Base-by-base conservation (phyloP, 2,329 filamentous ascomycete species). In the Botrytis pseudocinerea region DNA sequence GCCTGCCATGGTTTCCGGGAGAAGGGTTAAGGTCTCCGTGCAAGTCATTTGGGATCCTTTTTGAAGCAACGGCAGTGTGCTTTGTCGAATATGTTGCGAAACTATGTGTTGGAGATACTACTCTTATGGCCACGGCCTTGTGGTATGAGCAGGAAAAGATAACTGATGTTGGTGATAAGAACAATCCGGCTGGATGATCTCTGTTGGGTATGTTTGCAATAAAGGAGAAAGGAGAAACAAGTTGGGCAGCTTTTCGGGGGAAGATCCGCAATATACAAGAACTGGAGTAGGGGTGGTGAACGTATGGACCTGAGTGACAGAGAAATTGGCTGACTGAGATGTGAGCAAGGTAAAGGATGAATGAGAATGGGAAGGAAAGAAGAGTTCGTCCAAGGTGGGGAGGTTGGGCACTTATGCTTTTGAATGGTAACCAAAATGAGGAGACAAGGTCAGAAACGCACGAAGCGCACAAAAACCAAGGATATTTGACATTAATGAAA, bases 1-100 rank as follows among this genome's bases (percentile, higher is more conserved):
- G 76, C 76, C 78, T 74, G 79, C 71, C 79, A 80, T 80, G 77
- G 76, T 77, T 74, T 79, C 79, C 78, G 76, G 77, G 72, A 76
- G 76, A 75, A 77, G 75, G 75, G 74, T 78, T 62, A 77, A 76
- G 75, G 79, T 80, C 77, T 79, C 76, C 74, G 78, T 76, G 76
- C 77, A 79, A 78, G 74, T 80, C 79, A 80, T 81, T 78, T 75
- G 76, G 69, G 76, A 68, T 61, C 42, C 70, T 60, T 68, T 72
- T 71, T 72, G 69, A 71, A 73, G 63, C 66, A 69, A 70, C 71
- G 74, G 71, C 54, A 73, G 59, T 61, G 66, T 72, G 73, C 74
- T 63, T 64, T 73, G 44, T 57, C 44, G 71, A 46, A 22, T 59
- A 28, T 59, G 71, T 48, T 61, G 42, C 22, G 22, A n/a, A 70